Evolutionary conservation across 345 rosid genomes (phyloP), one percentile per base, ranked within the genome.

Genomic region (Rhizophora apiculata): DNA sequence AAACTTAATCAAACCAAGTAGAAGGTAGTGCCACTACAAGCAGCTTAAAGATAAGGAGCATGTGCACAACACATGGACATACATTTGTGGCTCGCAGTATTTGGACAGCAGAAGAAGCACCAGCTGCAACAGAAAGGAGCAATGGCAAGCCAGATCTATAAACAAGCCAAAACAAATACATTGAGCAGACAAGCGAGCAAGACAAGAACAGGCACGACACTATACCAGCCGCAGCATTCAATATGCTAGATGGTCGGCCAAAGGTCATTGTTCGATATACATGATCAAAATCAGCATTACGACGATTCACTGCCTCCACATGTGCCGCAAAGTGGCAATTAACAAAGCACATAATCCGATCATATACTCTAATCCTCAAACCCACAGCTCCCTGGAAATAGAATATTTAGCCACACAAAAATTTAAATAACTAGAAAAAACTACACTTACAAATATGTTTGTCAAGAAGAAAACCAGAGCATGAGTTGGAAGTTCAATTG

Each of bases 311-410:
- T 52, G 92, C 95, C 65, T 89, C 95, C 78, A 89, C 66, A 73
- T 89, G 95, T 54, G 95, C 95, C 8, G 95, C 95, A 70, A 89
- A 80, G 75, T 89, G 95, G 68, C 95, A 89, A 70, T 89, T 87
- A 39, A 89, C 87, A 70, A 89, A 87, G 84, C 89, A 84, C 62
- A 89, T 84, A 69, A 76, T 80, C 65, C 90, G 83, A 73, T 87
- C 89, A 26, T 72, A 84, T 19, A 89, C 90, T 72, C 92, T 85
- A 61, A 87, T 76, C 65, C 95, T 85, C 82, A 89, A 83, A 60
- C 90, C 95, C 55, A 89, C 95, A 67, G 90, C 95, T 55, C 95
- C 95, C 95, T 89, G 86, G 11, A 64, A 32, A 39, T 29, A 54
- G 46, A 61, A 30, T 39, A 67, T 60, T 53, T 31, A 37, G 31